These are phyloP conservation scores for Tolypocladium capitatum DNA, from an alignment of 2,329 filamentous ascomycete species.

Conservation along the genomic window DNA sequence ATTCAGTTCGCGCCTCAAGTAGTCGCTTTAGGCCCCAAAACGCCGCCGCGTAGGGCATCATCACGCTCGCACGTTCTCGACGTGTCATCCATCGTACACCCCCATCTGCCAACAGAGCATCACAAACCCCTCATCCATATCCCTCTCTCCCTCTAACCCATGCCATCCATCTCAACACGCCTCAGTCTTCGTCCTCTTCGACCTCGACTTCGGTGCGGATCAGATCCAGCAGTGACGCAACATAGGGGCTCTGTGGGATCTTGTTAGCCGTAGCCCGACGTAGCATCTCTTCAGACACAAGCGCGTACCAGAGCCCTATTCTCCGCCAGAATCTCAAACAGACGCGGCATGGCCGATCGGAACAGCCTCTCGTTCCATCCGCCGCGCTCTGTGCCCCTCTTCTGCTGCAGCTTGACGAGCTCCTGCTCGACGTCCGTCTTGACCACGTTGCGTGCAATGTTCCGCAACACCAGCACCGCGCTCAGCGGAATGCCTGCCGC, in stretches of 20 bases:
- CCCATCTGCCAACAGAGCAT: not conserved
- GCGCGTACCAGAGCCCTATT: conserved; percentile 46
- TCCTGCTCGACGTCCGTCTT: conserved; percentile 48
- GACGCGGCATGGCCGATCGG: conserved; percentile 46
- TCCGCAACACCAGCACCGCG: conserved; percentile 63
- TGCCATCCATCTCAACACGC: not conserved
- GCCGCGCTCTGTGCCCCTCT: conserved; percentile 23
- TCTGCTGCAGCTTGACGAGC: conserved; percentile 33
- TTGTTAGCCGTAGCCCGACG: conserved; percentile 5
- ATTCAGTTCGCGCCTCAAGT: not conserved
- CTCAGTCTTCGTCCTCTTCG: conserved; percentile 6
- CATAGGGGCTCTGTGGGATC: conserved; percentile 22
- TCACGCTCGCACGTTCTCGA: not conserved
- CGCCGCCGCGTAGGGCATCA: not conserved
- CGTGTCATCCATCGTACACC: not conserved
- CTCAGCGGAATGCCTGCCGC: conserved; percentile 69
- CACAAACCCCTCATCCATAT: not conserved
- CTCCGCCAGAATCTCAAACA: conserved; percentile 58
- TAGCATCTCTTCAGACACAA: not conserved
- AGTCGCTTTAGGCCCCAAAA: not conserved
- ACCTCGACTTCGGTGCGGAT: conserved; percentile 18
- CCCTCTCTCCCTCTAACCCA: too few species aligned
- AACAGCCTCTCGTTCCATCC: conserved; percentile 59
- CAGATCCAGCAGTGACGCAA: conserved; percentile 26
- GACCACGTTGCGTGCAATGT: conserved; percentile 56